These are phyloP conservation scores for Aspergillus ibericus DNA, from an alignment of 2,329 filamentous ascomycete species.

Conservation along the genomic window DNA sequence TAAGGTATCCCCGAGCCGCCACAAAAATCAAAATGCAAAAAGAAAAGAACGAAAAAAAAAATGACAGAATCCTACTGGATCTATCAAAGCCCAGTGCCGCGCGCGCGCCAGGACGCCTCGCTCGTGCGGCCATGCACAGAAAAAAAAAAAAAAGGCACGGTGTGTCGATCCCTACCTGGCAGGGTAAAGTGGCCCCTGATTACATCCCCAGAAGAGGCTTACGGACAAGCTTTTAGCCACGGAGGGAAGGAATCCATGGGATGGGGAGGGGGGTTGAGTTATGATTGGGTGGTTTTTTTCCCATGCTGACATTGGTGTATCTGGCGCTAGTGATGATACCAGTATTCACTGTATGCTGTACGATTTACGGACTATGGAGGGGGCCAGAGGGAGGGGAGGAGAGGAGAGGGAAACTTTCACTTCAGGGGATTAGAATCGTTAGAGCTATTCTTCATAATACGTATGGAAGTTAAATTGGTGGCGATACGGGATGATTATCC, in stretches of 20 bases:
- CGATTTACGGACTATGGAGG: too few relatives aligned
- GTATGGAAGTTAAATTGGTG: background rate
- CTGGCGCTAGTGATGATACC: conserved; percentile 14
- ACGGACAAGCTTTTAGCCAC: conserved; percentile 27
- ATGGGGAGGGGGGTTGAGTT: background rate
- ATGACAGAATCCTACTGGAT: background rate
- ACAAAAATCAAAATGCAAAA: too few relatives aligned
- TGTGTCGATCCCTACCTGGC: conserved; percentile 17
- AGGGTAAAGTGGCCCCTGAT: conserved; percentile 14
- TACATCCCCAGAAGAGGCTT: conserved; percentile 20
- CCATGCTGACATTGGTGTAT: background rate
- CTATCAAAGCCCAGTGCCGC: background rate
- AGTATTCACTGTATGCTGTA: too few relatives aligned
- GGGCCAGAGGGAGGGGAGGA: too few relatives aligned
- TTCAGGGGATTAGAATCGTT: background rate
- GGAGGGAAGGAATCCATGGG: conserved; percentile 16
- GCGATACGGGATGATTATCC: background rate
- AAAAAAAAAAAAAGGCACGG: too few relatives aligned
- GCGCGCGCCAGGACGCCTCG: background rate
- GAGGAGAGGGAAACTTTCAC: too few relatives aligned
- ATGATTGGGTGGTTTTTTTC: background rate
- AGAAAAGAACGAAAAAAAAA: too few relatives aligned
- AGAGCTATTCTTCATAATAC: background rate
- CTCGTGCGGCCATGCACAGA: conserved; percentile 5
- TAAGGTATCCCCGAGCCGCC: too few relatives aligned